Evolutionary conservation across 2,329 filamentous ascomycete species (phyloP), one percentile per base, ranked within the genome.

Genomic region (Balansia obtecta): DNA sequence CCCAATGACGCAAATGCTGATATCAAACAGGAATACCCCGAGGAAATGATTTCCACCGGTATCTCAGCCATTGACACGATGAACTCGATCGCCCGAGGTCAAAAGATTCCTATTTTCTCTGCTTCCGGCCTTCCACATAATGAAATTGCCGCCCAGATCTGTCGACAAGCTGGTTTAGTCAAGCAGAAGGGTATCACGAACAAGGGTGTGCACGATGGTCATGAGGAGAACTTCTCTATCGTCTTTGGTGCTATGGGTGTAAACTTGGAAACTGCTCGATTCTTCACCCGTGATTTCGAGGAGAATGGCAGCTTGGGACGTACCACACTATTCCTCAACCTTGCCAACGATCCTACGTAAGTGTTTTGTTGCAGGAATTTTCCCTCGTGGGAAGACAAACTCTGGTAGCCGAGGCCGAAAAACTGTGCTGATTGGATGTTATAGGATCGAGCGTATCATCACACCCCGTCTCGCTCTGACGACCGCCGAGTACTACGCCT

Each of bases 191-290:
- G 89, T 48, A 69, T 82, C 49, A 85, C 89, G 37, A 95, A 88
- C 68, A 98, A 98, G 80, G 90, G 86, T 57, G 83, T 93, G 27
- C 93, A 98, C 65, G 94, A 98, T 64, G 90, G 83, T 51, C 93
- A 98, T 71, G 89, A 96, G 64, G 93, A 98, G 65, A 98, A 98
- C 76, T 98, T 98, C 79, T 96, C 90, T 54, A 98, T 98, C 63
- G 93, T 98, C 52, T 98, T 98, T 67, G 94, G 88, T 65, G 93
- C 93, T 65, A 98, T 98, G 93, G 93, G 93, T 89, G 93, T 98
- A 61, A 98, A 98, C 76, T 83, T 98, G 84, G 93, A 98, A 69
- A 98, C 93, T 33, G 88, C 86, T 62, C 86, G 93, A 61, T 98
- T 98, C 81, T 98, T 98, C 76, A 97, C 91, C 38, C 82, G 88